Conservation (phyloP, 164 flowering plant species). For the Umbellularia californica region DNA sequence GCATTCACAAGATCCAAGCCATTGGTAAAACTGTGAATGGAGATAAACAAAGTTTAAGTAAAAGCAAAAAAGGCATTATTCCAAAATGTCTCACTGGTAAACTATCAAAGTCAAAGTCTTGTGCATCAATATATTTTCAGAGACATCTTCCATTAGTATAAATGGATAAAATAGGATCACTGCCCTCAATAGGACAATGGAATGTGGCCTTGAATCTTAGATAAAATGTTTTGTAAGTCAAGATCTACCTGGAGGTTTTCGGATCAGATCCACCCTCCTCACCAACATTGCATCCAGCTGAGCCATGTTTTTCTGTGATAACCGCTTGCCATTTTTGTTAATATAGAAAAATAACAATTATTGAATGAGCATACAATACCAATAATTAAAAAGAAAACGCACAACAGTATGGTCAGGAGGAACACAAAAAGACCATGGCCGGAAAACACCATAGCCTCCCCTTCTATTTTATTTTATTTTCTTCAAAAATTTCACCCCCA, state of each 20-base stretch:
- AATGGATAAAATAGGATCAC: neutral
- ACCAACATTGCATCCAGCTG: conserved; percentile 81
- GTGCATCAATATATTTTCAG: neutral
- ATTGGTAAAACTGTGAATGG: conserved; percentile 60
- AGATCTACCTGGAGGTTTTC: conserved; percentile 67
- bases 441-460: neutral
- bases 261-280: conserved; percentile 96
- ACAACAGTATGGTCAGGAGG: neutral
- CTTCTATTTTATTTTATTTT: no score
- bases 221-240: neutral
- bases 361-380: no score
- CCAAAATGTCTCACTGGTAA: neutral
- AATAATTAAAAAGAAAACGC: no score
- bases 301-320: conserved; percentile 75
- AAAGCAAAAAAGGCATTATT: neutral
- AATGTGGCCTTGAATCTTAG: neutral
- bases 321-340: conserved; percentile 60
- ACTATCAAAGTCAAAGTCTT: neutral
- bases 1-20: conserved; percentile 85
- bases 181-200: neutral
- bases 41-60: neutral
- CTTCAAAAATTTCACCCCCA: no score
- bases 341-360: conserved; percentile 17
- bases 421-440: neutral
- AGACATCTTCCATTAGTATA: no score